phyloP scores from a whole-genome alignment of 2,329 filamentous ascomycete genomes.

The Exophiala bonariae region DNA sequence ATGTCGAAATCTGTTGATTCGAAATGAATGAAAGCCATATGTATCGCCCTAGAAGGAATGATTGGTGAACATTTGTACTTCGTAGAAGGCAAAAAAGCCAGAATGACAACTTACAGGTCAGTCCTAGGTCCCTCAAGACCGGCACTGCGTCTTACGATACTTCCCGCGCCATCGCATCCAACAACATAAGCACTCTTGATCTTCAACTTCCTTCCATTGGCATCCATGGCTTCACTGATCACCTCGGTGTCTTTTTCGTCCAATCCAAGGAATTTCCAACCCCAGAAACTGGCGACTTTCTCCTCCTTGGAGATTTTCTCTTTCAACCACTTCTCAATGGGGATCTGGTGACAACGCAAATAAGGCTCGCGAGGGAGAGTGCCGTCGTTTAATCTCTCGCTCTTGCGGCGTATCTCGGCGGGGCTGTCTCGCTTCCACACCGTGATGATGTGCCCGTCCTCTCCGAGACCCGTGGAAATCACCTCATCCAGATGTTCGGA shows the following conservation, averaged over 20 bases:
- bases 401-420: constrained; percentile 17
- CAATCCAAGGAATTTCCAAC: constrained; percentile 30
- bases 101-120: no score
- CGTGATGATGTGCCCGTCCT: constrained; percentile 9
- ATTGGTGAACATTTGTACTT: no score
- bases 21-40: no score
- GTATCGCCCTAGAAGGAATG: no score
- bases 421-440: constrained; percentile 11
- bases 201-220: constrained; percentile 19
- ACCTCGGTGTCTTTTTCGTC: constrained; percentile 24
- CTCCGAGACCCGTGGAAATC: constrained; percentile 12
- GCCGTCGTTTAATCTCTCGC: constrained; percentile 34
- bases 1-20: no score
- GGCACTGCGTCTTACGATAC: constrained; percentile 17
- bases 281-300: constrained; percentile 30
- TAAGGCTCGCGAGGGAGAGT: constrained; percentile 32
- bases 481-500: constrained; percentile 5
- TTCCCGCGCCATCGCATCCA: constrained; percentile 33
- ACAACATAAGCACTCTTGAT: constrained; percentile 29
- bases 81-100: no score
- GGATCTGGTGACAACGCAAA: constrained; percentile 35
- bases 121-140: no score
- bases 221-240: constrained; percentile 22
- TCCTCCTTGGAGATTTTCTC: constrained; percentile 25
- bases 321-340: constrained; percentile 39